Evolutionary conservation across 2,329 filamentous ascomycete species (phyloP), one percentile per base, ranked within the genome.

Genomic region (Colletotrichum zoysiae): DNA sequence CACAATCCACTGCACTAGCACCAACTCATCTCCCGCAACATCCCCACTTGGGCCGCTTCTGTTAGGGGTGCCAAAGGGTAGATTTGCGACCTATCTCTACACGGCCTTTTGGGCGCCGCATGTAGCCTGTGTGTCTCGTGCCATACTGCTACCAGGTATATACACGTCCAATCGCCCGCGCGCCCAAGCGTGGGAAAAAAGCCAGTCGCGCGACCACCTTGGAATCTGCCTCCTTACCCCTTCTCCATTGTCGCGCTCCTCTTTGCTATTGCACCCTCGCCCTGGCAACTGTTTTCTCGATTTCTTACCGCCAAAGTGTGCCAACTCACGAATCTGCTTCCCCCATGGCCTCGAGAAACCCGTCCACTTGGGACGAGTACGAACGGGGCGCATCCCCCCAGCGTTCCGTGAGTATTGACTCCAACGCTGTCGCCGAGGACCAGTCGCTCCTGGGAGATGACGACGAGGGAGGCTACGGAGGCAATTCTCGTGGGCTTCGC

Each of bases 321-420:
- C 5, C 30, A 46, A 44, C 20, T 26, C 26, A 61, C 62, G 50
- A 56, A 56, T 30, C 26, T 56, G 38, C 35, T 40, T n/a, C 42
- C 61, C 53, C 33, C 58, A 75, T 75, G 74, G 60, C 71, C 33
- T 74, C 77, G 68, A 77, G 78, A 58, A 84, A 84, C 75, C 83
- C 83, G 65, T 77, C 81, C 46, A 84, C 79, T 68, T 86, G 85
- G 84, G 83, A 84, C 76, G 81, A 85, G 74, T 85, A 86, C 75
- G 82, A 84, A 57, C 82, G 84, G 38, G 80, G 82, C 23, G 76
- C 78, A 35, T 84, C 85, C 35, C 82, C 83, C 1, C 70, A 73
- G 48, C 76, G 80, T 26, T 81, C 80, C 12, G 82, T 81, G 33
- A 87, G 85, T 76, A 67, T 82, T n/a, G 81, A 81, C 40, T 82